These are phyloP conservation scores for Theileria equi DNA, from an alignment of 169 alveolate genomes.

Conservation along the genomic window DNA sequence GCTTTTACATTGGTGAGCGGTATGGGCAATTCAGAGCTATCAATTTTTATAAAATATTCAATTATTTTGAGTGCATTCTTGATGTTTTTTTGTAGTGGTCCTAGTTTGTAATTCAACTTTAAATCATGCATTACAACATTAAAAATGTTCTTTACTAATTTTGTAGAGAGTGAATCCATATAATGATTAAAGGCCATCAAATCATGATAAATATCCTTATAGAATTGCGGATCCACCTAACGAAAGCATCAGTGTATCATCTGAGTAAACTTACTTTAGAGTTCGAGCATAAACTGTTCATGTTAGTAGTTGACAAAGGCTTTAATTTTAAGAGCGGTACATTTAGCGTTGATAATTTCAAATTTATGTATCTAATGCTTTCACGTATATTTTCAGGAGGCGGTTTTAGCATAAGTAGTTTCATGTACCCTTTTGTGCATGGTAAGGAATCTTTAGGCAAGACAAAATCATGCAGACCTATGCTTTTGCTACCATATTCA, in stretches of 20 bases:
- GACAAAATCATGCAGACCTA: constrained; percentile 10
- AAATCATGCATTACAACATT: constrained; percentile 1
- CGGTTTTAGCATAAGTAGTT: constrained; percentile 1
- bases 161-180: constrained; percentile 6
- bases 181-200: constrained; percentile 21
- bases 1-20: constrained; percentile 18
- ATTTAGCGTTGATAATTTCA: not conserved
- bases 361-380: constrained; percentile 7
- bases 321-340: constrained; percentile 3
- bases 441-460: constrained; percentile 25
- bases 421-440: constrained; percentile 22
- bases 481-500: not conserved
- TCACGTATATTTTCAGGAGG: not conserved
- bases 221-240: not conserved
- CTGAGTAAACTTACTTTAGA: too few species aligned
- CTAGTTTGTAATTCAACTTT: not conserved
- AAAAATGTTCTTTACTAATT: not conserved
- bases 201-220: not conserved
- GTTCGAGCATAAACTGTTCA: too few species aligned
- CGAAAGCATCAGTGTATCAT: too few species aligned
- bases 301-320: too few species aligned
- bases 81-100: not conserved
- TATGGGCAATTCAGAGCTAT: not conserved
- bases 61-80: constrained; percentile 15
- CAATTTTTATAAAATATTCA: not conserved